Conservation (phyloP, 345 rosid species). For the Mangifera indica region DNA sequence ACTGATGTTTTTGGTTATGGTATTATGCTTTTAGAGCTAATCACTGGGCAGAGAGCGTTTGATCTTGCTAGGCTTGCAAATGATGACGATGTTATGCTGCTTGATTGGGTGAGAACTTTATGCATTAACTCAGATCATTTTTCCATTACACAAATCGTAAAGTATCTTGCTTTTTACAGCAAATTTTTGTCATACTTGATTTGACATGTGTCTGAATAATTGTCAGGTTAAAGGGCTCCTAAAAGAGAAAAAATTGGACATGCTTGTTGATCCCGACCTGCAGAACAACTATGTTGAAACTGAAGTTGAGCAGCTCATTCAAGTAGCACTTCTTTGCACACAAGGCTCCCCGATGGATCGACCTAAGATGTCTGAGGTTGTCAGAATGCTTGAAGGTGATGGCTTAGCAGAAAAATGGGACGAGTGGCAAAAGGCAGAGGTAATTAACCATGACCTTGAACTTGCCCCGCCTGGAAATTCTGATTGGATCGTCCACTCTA, state of each 20-base stretch:
- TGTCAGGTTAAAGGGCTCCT: constrained; percentile 15
- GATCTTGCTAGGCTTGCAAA: constrained; percentile 24
- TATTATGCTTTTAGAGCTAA: constrained; percentile 26
- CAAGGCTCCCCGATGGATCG: constrained; percentile 7
- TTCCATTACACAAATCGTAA: neutral
- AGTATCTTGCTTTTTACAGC: neutral
- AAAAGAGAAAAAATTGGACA: constrained; percentile 13
- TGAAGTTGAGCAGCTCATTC: constrained; percentile 18
- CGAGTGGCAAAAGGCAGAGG: constrained; percentile 27
- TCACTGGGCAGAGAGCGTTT: constrained; percentile 24
- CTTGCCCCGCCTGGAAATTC: constrained; percentile 21
- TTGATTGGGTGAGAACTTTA: constrained; percentile 19
- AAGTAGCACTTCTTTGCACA: constrained; percentile 20
- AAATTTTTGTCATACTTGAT: neutral
- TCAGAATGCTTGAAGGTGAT: constrained; percentile 21
- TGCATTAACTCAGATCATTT: neutral
- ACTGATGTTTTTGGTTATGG: constrained; percentile 30
- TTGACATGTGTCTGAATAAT: neutral
- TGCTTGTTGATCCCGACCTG: constrained; percentile 19
- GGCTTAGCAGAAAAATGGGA: constrained; percentile 21
- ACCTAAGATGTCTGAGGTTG: constrained; percentile 21
- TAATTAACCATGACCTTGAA: constrained; percentile 31
- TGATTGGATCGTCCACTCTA: constrained; percentile 34
- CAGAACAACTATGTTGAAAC: constrained; percentile 13
- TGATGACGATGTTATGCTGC: constrained; percentile 27